Percentiles rank a stretch among this genome's conserved stretches.
These are phyloP conservation scores for Astragalus glycyphyllos DNA, from an alignment of 306 rosid species.

Conservation along the genomic window DNA sequence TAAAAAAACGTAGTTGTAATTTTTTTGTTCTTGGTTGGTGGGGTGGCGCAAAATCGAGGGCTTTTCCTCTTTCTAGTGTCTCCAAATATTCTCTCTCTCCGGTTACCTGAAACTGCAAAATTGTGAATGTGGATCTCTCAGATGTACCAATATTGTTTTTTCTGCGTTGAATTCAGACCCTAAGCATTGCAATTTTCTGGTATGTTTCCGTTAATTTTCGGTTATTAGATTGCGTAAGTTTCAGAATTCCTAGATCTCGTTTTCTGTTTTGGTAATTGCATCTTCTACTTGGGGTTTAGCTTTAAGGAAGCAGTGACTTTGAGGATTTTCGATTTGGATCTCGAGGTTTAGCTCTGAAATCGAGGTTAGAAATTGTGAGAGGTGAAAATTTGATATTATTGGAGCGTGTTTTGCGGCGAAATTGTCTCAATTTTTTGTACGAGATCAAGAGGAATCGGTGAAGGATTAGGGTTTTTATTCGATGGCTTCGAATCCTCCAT, in stretches of 20 bases:
- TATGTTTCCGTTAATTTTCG: slow-evolving; percentile 35
- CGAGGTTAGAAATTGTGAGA: slow-evolving; percentile 37
- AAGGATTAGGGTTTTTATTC: slow-evolving; percentile 50
- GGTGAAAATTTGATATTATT: slow-evolving; percentile 26
- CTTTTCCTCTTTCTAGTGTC: slow-evolving; percentile 39
- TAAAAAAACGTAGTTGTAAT: slow-evolving; percentile 30
- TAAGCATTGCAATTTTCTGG: slow-evolving; percentile 33
- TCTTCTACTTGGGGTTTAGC: slow-evolving; percentile 40
- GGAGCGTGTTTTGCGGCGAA: slow-evolving; percentile 30
- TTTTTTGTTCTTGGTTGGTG: slow-evolving; percentile 51
- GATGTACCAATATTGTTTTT: not conserved
- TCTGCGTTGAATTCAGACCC: slow-evolving; percentile 45
- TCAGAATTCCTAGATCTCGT: slow-evolving; percentile 58
- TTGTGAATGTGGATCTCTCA: slow-evolving; percentile 53
- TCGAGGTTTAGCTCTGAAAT: slow-evolving; percentile 53
- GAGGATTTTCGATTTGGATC: slow-evolving; percentile 54
- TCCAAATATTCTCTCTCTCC: slow-evolving; percentile 28
- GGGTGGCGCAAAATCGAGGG: slow-evolving; percentile 64
- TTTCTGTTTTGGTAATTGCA: slow-evolving; percentile 37
- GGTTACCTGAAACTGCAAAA: slow-evolving; percentile 44
- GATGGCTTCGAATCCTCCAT: slow-evolving; percentile 92
- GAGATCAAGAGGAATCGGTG: slow-evolving; percentile 42
- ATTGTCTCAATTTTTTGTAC: slow-evolving; percentile 36
- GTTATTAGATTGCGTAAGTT: slow-evolving; percentile 44
- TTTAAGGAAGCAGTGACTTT: slow-evolving; percentile 34